Conservation (phyloP, 2,329 filamentous ascomycete species). For the Colletotrichum tofieldiae region DNA sequence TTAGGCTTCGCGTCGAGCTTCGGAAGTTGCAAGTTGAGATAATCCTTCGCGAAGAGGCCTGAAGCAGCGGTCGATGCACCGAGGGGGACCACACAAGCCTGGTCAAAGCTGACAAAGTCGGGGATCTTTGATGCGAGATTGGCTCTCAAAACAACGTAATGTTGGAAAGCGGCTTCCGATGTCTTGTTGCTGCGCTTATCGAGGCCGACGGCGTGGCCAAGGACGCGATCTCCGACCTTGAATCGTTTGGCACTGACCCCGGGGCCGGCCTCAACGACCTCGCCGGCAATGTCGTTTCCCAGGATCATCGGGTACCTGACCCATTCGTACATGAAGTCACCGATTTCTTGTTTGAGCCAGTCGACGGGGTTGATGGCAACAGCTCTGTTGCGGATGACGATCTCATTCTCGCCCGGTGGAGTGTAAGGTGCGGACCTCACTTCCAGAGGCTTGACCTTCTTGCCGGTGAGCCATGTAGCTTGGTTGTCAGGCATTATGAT, state of each 20-base stretch:
- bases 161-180: slow-evolving; percentile 48
- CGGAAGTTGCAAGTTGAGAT: slow-evolving; percentile 45
- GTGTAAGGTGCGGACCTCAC: slow-evolving; percentile 39
- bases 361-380: slow-evolving; percentile 54
- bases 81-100: slow-evolving; percentile 49
- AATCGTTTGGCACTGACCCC: slow-evolving; percentile 43
- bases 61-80: slow-evolving; percentile 49
- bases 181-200: slow-evolving; percentile 52
- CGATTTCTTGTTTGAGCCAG: slow-evolving; percentile 45
- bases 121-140: slow-evolving; percentile 45
- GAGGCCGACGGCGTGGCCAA: slow-evolving; percentile 49
- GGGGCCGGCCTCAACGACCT: slow-evolving; percentile 49
- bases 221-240: slow-evolving; percentile 49
- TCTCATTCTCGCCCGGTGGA: slow-evolving; percentile 42
- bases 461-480: slow-evolving; percentile 42
- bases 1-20: slow-evolving; percentile 37
- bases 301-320: slow-evolving; percentile 51
- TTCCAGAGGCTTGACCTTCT: slow-evolving; percentile 33
- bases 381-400: slow-evolving; percentile 50
- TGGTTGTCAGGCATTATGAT: slow-evolving; percentile 21
- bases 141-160: slow-evolving; percentile 43
- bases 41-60: slow-evolving; percentile 47
- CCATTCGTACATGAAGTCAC: slow-evolving; percentile 43
- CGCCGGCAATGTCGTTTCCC: slow-evolving; percentile 52
- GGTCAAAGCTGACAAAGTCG: slow-evolving; percentile 45